Percentiles rank a stretch among this genome's conserved stretches.
Conservation (phyloP, 2,329 filamentous ascomycete species). For the Nemania abortiva region DNA sequence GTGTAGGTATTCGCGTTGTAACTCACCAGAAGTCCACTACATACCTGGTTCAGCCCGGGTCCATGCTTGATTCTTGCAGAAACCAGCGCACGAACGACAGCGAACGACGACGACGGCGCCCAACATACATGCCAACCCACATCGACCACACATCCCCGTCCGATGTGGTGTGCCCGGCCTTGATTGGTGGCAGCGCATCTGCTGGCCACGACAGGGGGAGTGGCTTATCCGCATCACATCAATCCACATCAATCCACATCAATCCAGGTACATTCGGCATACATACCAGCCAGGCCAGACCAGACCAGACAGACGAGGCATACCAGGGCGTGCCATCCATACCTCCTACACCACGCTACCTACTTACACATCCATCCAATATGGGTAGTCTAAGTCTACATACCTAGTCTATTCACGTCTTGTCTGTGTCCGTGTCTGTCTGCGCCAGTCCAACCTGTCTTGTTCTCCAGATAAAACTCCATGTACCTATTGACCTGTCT, state of each 20-base stretch:
- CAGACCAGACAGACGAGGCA: not conserved
- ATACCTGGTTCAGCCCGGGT: slow-evolving; percentile 4
- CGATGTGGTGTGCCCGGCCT: slow-evolving; percentile 28
- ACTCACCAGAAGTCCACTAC: slow-evolving; percentile 13
- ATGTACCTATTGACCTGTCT: not conserved
- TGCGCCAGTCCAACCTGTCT: not conserved
- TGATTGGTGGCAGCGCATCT: slow-evolving; percentile 36
- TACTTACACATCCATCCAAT: not conserved
- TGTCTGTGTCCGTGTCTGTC: not conserved
- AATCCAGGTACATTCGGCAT: slow-evolving; percentile 22
- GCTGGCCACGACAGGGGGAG: slow-evolving; percentile 40
- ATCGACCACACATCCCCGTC: slow-evolving; percentile 32
- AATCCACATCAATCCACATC: slow-evolving; percentile 26
- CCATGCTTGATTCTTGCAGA: slow-evolving; percentile 26
- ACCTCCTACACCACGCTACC: not conserved
- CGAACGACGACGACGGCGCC: slow-evolving; percentile 33
- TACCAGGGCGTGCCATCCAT: not conserved
- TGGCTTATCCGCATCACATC: slow-evolving; percentile 29
- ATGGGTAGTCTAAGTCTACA: not conserved
- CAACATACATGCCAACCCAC: slow-evolving; percentile 34
- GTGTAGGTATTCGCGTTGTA: not conserved
- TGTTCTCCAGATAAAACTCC: not conserved
- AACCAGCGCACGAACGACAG: slow-evolving; percentile 42
- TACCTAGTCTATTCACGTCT: not conserved
- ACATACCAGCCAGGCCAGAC: slow-evolving; percentile 1